Base-by-base conservation (phyloP, 805 yeast species). In the Hanseniaspora jakobsenii region DNA sequence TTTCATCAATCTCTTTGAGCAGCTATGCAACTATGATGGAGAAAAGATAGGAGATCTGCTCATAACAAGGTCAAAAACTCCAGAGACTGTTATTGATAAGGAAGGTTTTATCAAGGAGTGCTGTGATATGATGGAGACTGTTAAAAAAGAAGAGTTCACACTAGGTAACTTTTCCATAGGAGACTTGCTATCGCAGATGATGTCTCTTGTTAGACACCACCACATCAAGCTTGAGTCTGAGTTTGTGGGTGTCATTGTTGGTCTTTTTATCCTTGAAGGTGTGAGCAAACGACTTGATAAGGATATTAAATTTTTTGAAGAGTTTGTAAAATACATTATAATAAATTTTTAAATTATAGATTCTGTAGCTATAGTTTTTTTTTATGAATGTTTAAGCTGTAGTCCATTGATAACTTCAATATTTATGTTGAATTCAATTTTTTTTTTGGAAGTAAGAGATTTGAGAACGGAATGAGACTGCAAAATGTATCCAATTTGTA, bases 161-260 rank as follows among this genome's bases (percentile, higher is more conserved):
- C 66, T 91, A 42, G 97, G 97, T 0, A 81, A 85, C 37, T 79
- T 91, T 12, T 81, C 89, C 29, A 83, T 91, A 50, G 96, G 97
- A 3, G 96, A 87, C 55, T 66, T 91, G 47, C 66, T 91, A 47
- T 91, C 85, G 52, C 81, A 77, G 55, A 87, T 89, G 70, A 69
- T 91, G 48, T 68, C 78, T 3, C 86, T 91, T 96, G 97, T 91
- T 16, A 68, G 97, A 49, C 66, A 69, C 9, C 98, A 91, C 60
- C 99, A 91, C 61, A 98, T 91, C 18, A 71, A 95, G 56, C 82
- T 91, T 94, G 99, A 91, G 57, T 93, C 94, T 6, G 98, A 91
- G 61, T 91, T 91, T 57, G 78, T 91, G 34, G 85, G 94, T 24
- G 95, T 91, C 19, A 81, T 91, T n/a, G 85, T 91, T 26, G 95